Conservation (phyloP, 2,329 filamentous ascomycete genomes). For the Cephalotrichum gorgonifer region DNA sequence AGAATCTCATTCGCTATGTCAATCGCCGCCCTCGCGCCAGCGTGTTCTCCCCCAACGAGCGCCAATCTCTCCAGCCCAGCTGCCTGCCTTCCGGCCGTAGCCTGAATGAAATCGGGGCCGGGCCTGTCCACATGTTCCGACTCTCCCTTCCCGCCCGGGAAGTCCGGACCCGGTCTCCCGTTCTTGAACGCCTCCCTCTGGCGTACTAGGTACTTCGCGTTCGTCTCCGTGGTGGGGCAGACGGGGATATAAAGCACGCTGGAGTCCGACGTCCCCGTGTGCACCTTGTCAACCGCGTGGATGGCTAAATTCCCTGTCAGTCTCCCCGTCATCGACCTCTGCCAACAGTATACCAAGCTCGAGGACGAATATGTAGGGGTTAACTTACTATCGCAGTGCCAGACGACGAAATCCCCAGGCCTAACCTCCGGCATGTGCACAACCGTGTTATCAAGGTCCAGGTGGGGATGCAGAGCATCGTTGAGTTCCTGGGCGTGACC, state of each 20-base stretch:
- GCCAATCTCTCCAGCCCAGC: slow-evolving; percentile 33
- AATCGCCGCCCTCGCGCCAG: slow-evolving; percentile 25
- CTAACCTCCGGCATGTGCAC: slow-evolving; percentile 57
- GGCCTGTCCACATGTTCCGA: slow-evolving; percentile 37
- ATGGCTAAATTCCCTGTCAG: slow-evolving; percentile 31
- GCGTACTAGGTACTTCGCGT: slow-evolving; percentile 58
- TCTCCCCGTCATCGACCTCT: not conserved
- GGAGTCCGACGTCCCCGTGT: slow-evolving; percentile 61
- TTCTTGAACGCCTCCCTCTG: slow-evolving; percentile 62
- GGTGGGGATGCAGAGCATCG: slow-evolving; percentile 59
- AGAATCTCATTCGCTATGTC: slow-evolving; percentile 31
- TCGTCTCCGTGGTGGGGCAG: slow-evolving; percentile 67
- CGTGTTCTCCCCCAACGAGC: slow-evolving; percentile 13
- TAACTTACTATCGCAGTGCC: slow-evolving; percentile 64
- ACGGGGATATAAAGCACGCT: slow-evolving; percentile 85
- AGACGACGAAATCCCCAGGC: slow-evolving; percentile 71
- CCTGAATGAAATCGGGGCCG: not conserved
- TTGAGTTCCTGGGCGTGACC: slow-evolving; percentile 63
- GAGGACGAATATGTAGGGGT: not conserved
- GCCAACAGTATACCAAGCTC: too few relatives aligned
- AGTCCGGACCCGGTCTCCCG: slow-evolving; percentile 60
- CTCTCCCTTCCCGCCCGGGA: slow-evolving; percentile 63
- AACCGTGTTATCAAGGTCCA: slow-evolving; percentile 58
- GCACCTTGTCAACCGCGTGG: slow-evolving; percentile 74
- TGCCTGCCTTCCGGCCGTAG: slow-evolving; percentile 23